Evolutionary conservation across 305 asterid species (phyloP), one percentile per base, ranked within the genome.

Genomic region (Fraxinus angustifolia): DNA sequence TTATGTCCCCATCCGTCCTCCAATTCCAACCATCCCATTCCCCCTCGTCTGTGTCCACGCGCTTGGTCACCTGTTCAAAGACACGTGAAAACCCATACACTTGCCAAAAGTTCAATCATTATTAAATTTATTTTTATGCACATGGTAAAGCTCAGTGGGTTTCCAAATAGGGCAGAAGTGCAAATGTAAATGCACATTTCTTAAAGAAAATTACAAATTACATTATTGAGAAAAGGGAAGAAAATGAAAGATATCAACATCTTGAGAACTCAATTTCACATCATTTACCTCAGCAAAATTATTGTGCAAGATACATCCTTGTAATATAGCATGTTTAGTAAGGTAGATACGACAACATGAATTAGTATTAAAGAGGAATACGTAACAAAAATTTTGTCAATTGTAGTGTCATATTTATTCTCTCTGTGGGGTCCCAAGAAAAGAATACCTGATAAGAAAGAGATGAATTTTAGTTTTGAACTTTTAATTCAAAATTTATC

Each of bases 21-120:
- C 98, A 94, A 73, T 94, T 94, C 97, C 98, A 94, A 0, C 68
- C 92, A 3, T 86, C 80, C 97, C 98, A 94, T 28, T 79, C 92
- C 0, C 86, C 76, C 87, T 94, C 96, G 14, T 86, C 85, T 0
- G 96, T 94, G 0, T 92, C 95, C 80, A 94, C 96, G 7, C 98
- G 91, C 90, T 92, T 94, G 1, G 98, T 94, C 77, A 94, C 96
- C 98, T 93, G 76, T 78, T 26, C 65, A 21, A 56, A 35, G 58
- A 48, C 58, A 3, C 0, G 58, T 48, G 79, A 36, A 71, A 11
- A 8, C 23, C 33, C 6, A 31, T 40, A 19, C 23, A 16, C 80
- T 14, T 81, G 12, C 17, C 3, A 60, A 34, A 50, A 40, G 58
- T 40, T 3, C 30, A 80, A 42, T 42, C 33, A 75, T 21, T 11